Base-by-base conservation (phyloP, 2,329 filamentous ascomycete species). In the Aspergillus carbonarius region DNA sequence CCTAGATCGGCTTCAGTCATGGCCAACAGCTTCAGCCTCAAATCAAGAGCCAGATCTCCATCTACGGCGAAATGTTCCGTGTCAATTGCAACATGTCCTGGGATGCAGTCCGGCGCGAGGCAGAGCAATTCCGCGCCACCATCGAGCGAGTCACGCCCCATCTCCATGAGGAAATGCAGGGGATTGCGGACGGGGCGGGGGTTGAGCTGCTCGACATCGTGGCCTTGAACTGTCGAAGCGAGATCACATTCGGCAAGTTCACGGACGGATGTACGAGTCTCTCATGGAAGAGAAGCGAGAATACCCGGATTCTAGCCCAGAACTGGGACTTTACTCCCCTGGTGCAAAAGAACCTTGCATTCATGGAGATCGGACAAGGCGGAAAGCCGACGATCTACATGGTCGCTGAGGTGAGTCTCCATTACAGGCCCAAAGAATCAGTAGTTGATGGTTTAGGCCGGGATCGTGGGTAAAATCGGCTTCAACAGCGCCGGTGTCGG, bases 381-480 rank as follows among this genome's bases (percentile, higher is more conserved):
- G 60, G 61, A 9, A 81, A 81, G 60, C 82, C 82, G 2, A 78
- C 70, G 3, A 81, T 85, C 58, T 72, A 81, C 47, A 83, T 84
- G 77, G 74, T 85, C 56, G 84, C 82, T 1, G 83, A 85, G 68
- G 70, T 71, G 32, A 59, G 60, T 49, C 35, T 5, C 4, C 44
- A 17, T 44, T 12, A 3, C 8, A 32, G 9, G 10, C 7, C 1
- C 5, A 4, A 17, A 4, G 35, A 17, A 17, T 42, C 39, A 27
- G 12, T 47, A 1, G n/a, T 35, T 53, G 34, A 53, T 2, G 13
- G 1, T 15, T 2, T 23, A 72, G 70, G 83, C 81, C 4, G 83
- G 83, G 8, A 78, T 85, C 18, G 80, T 89, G 34, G 86, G 85
- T 13, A 89, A 89, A 70, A 88, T 89, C 20, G 87, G 87, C 0